phyloP scores from a whole-genome alignment of 352 stramenopile species.

The Sclerospora graminicola region DNA sequence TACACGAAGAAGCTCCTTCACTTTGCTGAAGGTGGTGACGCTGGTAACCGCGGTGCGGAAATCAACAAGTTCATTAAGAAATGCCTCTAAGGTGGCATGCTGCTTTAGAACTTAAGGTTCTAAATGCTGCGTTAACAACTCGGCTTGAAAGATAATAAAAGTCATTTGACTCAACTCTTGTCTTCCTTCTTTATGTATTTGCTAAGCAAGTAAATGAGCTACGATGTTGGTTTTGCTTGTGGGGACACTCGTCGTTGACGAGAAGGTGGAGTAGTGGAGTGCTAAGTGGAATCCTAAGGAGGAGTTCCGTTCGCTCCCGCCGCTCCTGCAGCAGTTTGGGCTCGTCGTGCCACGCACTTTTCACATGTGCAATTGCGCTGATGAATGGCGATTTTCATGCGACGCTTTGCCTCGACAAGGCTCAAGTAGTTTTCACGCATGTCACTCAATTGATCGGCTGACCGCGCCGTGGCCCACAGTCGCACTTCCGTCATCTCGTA shows the following conservation, averaged over 20 bases:
- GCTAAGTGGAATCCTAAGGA: conserved; percentile 17
- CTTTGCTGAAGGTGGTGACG: conserved; percentile 90
- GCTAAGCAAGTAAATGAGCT: too few species aligned
- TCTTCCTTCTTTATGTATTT: conserved; percentile 3
- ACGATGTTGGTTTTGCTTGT: too few species aligned
- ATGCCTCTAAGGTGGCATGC: conserved; percentile 76
- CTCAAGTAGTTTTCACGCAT: too few species aligned
- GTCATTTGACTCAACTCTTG: conserved; percentile 5
- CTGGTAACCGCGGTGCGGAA: conserved; percentile 86
- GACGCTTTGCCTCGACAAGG: too few species aligned
- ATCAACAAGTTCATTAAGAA: conserved; percentile 94
- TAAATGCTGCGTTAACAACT: conserved; percentile 25
- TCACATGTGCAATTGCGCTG: too few species aligned
- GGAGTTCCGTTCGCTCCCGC: conserved; percentile 3
- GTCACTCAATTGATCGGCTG: too few species aligned
- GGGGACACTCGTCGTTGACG: conserved; percentile 28
- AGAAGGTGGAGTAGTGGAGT: conserved; percentile 39
- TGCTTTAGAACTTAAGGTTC: conserved; percentile 6
- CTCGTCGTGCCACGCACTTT: conserved; percentile 55
- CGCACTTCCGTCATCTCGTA: too few species aligned
- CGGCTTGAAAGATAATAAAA: conserved; percentile 49
- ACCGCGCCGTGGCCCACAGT: too few species aligned
- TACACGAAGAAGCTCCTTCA: conserved; percentile 93
- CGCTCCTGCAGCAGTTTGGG: conserved; percentile 23
- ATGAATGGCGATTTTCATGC: too few species aligned